Percentiles rank a stretch among this genome's conserved stretches.
Evolutionary conservation across 177 flowering plant species (phyloP).

Genomic region (Vitis hybrid): DNA sequence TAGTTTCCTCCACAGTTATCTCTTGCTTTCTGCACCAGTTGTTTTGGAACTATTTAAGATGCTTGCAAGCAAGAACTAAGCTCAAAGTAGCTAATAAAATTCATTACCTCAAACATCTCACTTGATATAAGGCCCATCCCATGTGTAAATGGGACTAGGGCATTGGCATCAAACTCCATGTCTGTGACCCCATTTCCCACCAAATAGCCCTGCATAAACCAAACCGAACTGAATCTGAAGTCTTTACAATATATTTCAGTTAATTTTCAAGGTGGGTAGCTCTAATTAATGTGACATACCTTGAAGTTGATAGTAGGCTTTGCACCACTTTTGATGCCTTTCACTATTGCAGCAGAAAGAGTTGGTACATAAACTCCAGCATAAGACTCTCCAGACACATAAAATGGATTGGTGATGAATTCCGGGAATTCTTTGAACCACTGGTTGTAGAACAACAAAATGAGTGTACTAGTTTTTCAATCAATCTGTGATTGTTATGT

Average conservation of each 20-base stretch:
- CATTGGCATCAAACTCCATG: slow-evolving; percentile 34
- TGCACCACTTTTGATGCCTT: slow-evolving; percentile 30
- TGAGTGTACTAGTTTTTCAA: background rate
- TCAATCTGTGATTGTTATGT: background rate
- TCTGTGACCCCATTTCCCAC: slow-evolving; percentile 60
- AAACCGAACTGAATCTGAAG: no score
- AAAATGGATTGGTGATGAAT: slow-evolving; percentile 32
- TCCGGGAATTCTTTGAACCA: slow-evolving; percentile 36
- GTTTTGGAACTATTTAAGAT: background rate
- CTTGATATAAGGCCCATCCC: slow-evolving; percentile 63
- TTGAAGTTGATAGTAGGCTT: slow-evolving; percentile 16
- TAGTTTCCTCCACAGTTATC: slow-evolving; percentile 22
- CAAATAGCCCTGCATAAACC: slow-evolving; percentile 48
- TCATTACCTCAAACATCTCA: slow-evolving; percentile 40
- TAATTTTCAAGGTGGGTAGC: no score
- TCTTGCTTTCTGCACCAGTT: slow-evolving; percentile 15
- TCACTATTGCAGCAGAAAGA: slow-evolving; percentile 26
- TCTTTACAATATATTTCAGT: no score
- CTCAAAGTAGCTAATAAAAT: background rate
- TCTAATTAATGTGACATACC: slow-evolving; percentile 1
- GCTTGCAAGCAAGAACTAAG: background rate
- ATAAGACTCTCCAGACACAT: slow-evolving; percentile 39
- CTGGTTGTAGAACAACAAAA: slow-evolving; percentile 3
- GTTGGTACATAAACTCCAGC: slow-evolving; percentile 47
- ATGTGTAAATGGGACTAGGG: slow-evolving; percentile 50